Percentiles rank a stretch among this genome's conserved stretches.
phyloP scores from a whole-genome alignment of 441 rosid genomes.

The Adansonia madagascariensis region DNA sequence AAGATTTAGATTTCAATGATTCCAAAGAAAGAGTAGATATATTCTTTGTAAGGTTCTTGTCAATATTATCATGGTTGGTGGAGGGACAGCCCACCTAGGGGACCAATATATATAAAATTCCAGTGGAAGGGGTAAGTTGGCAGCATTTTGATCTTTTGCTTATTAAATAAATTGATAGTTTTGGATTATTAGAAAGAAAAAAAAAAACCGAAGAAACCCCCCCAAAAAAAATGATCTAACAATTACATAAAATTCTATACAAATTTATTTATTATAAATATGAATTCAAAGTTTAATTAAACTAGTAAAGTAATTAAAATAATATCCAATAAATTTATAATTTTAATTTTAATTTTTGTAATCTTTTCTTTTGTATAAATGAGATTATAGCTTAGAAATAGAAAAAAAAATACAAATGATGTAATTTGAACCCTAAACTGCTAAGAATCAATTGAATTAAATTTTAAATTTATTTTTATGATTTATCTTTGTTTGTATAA shows the following conservation, averaged over 20 bases:
- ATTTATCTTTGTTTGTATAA: not conserved
- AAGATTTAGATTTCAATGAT: not conserved
- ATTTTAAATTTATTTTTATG: not conserved
- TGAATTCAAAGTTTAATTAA: not conserved
- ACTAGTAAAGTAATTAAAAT: not conserved
- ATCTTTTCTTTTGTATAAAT: not conserved
- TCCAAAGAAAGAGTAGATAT: conserved; percentile 2
- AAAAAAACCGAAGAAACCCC: not conserved
- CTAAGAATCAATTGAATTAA: too few species aligned
- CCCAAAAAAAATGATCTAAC: not conserved
- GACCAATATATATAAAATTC: not conserved
- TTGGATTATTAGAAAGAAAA: not conserved
- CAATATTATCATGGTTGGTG: not conserved
- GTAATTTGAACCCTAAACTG: too few species aligned
- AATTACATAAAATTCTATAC: not conserved
- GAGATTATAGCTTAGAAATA: not conserved
- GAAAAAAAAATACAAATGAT: not conserved
- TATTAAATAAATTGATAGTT: not conserved
- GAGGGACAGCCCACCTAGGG: not conserved
- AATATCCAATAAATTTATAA: not conserved
- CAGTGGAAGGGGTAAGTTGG: not conserved
- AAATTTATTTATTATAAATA: too few species aligned
- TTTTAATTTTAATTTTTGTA: not conserved
- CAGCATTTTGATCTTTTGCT: not conserved
- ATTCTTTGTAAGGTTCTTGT: conserved; percentile 17